Base-by-base conservation (phyloP, 371 early-diverging fungal genomes). In the Syncephalastrum contaminatum region DNA sequence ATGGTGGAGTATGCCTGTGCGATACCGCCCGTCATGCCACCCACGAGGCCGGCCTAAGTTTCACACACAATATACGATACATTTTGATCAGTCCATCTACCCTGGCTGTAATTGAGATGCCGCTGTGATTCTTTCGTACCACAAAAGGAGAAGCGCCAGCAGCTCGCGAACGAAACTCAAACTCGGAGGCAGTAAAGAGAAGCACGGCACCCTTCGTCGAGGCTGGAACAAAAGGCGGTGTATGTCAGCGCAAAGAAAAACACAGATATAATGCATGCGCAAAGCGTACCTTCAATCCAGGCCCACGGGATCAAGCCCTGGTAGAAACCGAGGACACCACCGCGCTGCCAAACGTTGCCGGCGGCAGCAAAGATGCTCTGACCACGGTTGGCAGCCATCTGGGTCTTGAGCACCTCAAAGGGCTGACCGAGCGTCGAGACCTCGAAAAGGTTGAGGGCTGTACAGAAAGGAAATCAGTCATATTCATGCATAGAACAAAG, bases 1-100 rank as follows among this genome's bases (percentile, higher is more conserved):
- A 96, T 97, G 22, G 98, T 96, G 27, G 94, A 87, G 80, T 97
- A 95, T 0, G 97, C 96, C 78, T 95, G 91, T 20, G 88, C 86
- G 45, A 94, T 77, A 67, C 94, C 94, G 47, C 94, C 94, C 48
- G 86, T 91, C 89, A 95, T 92, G 18, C 98, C 98, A 52, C 95
- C 96, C 16, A 92, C 53, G 54, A 96, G 83, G 51, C 96, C 97
- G 16, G 92, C 87, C 75, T 81, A 30, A 22, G 47, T 22, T 56
- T 16, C 24, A 48, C 27, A 43, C 36, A 36, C 19, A n/a, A 30
- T 53, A n/a, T n/a, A n/a, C 10, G 18, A 56, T 52, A 14, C 40
- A 4, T 52, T 39, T 20, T 22, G 19, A 24, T 39, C 42, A 49
- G 46, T 39, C n/a, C 36, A 16, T 21, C 43, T 24, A 25, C 24